Conservation (phyloP, 768 basidiomycete genomes). For the Naganishia onofrii region DNA sequence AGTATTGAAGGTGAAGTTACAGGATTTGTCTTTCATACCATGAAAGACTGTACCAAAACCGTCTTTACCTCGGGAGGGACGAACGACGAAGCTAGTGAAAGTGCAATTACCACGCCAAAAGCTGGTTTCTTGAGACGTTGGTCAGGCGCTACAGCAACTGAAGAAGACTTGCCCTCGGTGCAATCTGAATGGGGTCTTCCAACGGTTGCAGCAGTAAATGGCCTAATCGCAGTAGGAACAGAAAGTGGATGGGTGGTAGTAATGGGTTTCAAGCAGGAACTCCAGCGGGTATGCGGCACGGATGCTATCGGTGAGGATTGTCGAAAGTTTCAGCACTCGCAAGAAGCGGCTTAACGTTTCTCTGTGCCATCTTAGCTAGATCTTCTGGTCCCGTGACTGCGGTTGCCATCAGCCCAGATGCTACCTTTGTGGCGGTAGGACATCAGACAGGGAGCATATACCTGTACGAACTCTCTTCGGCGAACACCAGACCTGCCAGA, state of each 20-base stretch:
- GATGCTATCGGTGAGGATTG: conserved; percentile 61
- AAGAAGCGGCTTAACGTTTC: conserved; percentile 9
- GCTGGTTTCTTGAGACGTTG: conserved; percentile 8
- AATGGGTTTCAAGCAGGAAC: conserved; percentile 84
- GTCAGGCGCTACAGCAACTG: background rate
- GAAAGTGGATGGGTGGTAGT: conserved; percentile 72
- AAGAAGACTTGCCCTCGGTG: background rate
- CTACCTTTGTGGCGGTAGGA: conserved; percentile 86
- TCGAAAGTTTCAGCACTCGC: background rate
- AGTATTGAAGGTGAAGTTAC: background rate
- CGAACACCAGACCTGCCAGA: conserved; percentile 64
- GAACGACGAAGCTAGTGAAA: background rate
- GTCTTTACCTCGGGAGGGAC: background rate
- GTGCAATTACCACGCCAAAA: background rate
- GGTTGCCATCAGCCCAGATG: conserved; percentile 84
- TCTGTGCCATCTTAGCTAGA: conserved; percentile 56
- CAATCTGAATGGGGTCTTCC: conserved; percentile 53
- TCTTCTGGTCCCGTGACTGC: conserved; percentile 77
- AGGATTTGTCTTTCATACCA: conserved; percentile 17
- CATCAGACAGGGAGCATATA: conserved; percentile 80
- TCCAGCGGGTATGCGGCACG: conserved; percentile 74
- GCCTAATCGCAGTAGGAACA: conserved; percentile 84
- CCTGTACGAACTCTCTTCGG: conserved; percentile 74
- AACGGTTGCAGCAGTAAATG: conserved; percentile 78
- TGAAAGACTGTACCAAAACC: conserved; percentile 16